Conservation (phyloP, 257 asterid genomes). For the Coffea canephora region DNA sequence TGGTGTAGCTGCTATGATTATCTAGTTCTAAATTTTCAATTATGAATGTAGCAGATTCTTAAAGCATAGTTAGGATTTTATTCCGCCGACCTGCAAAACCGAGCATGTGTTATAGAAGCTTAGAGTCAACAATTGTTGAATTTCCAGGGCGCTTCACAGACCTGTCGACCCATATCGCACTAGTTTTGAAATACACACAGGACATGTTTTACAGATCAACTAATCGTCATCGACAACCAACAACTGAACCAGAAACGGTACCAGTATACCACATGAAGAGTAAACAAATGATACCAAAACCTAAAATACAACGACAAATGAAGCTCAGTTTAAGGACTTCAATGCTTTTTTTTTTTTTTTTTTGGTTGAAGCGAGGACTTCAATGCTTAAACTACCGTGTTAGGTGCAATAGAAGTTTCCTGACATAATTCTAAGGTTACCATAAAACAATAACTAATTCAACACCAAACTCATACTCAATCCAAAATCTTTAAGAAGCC, state of each 20-base stretch:
- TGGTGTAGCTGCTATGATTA: conserved; percentile 33
- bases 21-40: conserved; percentile 10
- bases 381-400: background rate
- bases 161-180: conserved; percentile 10
- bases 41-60: background rate
- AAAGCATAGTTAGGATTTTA: background rate
- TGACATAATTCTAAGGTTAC: background rate
- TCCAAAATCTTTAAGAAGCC: background rate
- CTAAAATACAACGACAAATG: conserved; percentile 4
- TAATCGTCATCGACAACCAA: conserved; percentile 32
- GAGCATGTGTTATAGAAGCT: conserved; percentile 1
- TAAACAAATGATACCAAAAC: conserved; percentile 18
- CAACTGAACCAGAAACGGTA: conserved; percentile 14
- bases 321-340: conserved; percentile 4
- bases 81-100: conserved; percentile 1
- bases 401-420: background rate
- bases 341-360: no score
- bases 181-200: background rate
- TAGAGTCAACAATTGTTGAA: conserved; percentile 9
- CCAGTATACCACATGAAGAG: background rate
- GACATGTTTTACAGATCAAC: conserved; percentile 31
- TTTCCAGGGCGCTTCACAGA: background rate
- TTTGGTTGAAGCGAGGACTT: no score
- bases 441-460: background rate
- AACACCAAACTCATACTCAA: background rate